Percentiles rank a stretch among this genome's conserved stretches.
phyloP scores from a whole-genome alignment of 176 grass and related monocot genomes.

The Rhynchospora breviuscula region DNA sequence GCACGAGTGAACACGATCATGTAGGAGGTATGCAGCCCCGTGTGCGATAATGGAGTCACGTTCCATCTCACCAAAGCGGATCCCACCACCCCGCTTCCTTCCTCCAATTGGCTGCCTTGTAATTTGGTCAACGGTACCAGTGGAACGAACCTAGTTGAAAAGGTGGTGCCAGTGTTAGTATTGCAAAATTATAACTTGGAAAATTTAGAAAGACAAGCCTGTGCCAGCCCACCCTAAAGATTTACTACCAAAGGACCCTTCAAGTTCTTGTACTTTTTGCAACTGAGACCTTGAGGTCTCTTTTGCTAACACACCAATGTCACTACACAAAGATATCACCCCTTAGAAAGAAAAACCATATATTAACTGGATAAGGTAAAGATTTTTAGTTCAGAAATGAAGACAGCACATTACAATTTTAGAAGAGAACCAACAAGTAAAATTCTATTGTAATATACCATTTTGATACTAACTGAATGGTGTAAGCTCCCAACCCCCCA shows the following conservation, averaged over 20 bases:
- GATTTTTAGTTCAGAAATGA: background rate
- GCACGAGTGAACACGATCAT: conserved; percentile 86
- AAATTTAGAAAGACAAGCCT: background rate
- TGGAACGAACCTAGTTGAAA: conserved; percentile 62
- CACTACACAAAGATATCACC: background rate
- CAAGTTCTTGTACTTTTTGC: background rate
- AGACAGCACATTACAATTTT: background rate
- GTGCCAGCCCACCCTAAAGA: background rate
- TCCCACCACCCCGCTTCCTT: conserved; percentile 86
- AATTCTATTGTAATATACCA: background rate
- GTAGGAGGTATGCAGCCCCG: conserved; percentile 74
- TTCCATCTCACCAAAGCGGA: conserved; percentile 98
- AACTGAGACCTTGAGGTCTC: background rate
- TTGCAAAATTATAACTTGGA: background rate
- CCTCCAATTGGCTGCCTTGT: conserved; percentile 90
- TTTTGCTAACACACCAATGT: background rate
- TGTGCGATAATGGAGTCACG: conserved; percentile 82
- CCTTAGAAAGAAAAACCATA: background rate
- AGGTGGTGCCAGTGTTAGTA: background rate
- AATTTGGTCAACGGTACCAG: conserved; percentile 68
- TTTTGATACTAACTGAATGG: background rate
- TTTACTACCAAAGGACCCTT: background rate
- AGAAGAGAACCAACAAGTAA: background rate
- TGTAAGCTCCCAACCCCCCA: background rate
- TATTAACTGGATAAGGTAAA: background rate